These are phyloP conservation scores for Meyerozyma sp. DNA, from an alignment of 1,139 yeast species.

Conservation along the genomic window DNA sequence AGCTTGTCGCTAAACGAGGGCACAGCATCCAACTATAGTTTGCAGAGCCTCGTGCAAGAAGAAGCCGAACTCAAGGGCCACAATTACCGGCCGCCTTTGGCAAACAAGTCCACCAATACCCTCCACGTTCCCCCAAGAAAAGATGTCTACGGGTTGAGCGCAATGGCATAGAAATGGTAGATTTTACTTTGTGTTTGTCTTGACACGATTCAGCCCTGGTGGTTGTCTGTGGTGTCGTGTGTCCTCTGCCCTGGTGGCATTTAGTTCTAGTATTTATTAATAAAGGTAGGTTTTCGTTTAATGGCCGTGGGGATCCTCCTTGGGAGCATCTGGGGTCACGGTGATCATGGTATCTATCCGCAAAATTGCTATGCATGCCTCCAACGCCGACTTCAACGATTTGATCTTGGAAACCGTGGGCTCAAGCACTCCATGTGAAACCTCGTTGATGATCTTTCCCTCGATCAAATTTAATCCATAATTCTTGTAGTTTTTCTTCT, in stretches of 20 bases:
- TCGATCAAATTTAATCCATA: constrained; percentile 89
- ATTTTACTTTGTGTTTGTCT: too few species aligned
- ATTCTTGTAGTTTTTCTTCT: constrained; percentile 80
- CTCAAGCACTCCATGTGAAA: constrained; percentile 82
- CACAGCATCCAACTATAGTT: constrained; percentile 10
- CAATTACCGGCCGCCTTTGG: constrained; percentile 12
- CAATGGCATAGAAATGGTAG: too few species aligned
- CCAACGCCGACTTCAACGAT: constrained; percentile 90
- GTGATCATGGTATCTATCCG: constrained; percentile 98
- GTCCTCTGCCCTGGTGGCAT: neutral
- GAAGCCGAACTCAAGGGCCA: constrained; percentile 10
- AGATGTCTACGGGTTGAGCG: neutral
- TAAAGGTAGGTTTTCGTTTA: constrained; percentile 6
- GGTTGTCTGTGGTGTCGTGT: too few species aligned
- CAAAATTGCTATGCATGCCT: constrained; percentile 95
- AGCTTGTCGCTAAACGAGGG: constrained; percentile 14
- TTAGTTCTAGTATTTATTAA: neutral
- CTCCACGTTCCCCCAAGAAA: constrained; percentile 7
- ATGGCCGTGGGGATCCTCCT: constrained; percentile 83
- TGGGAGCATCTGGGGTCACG: constrained; percentile 92
- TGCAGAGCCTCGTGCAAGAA: constrained; percentile 9
- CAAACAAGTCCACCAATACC: constrained; percentile 15
- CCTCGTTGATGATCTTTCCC: constrained; percentile 88
- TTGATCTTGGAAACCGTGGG: constrained; percentile 92
- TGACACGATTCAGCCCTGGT: too few species aligned